Evolutionary conservation across 1,139 yeast species (phyloP).

Genomic region (Suhomyces atakaporum): DNA sequence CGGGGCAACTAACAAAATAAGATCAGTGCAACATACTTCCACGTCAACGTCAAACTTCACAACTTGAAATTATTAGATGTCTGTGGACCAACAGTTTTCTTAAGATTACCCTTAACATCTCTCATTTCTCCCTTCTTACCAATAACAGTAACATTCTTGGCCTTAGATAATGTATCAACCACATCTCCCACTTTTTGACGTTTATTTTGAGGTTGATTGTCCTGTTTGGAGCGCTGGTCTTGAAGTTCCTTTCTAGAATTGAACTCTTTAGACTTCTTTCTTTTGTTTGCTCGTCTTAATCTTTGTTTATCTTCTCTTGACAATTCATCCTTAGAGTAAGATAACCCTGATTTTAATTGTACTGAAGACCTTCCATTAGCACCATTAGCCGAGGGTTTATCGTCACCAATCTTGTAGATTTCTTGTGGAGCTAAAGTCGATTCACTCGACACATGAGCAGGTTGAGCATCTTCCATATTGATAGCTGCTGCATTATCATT

Average conservation of each 20-base stretch:
- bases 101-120: conserved; percentile 69
- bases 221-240: conserved; percentile 27
- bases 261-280: conserved; percentile 66
- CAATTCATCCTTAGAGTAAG: conserved; percentile 81
- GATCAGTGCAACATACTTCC: too few species aligned
- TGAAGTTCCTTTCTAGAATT: conserved; percentile 36
- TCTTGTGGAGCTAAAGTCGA: conserved; percentile 95
- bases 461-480: conserved; percentile 96
- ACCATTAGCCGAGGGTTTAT: conserved; percentile 48
- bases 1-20: too few species aligned
- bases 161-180: conserved; percentile 70
- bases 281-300: conserved; percentile 81
- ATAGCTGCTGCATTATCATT: conserved; percentile 59
- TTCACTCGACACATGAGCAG: conserved; percentile 73
- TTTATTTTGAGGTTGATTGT: conserved; percentile 34
- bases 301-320: conserved; percentile 85
- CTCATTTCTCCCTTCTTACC: conserved; percentile 76
- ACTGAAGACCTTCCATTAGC: conserved; percentile 54
- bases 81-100: conserved; percentile 33
- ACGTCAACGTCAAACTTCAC: conserved; percentile 14
- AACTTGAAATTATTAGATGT: conserved; percentile 22
- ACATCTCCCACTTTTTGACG: conserved; percentile 63
- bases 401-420: conserved; percentile 64
- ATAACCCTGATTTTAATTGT: conserved; percentile 74
- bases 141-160: conserved; percentile 77